A percentile compares a stretch with the other conserved stretches of the same genome.
phyloP scores from a whole-genome alignment of 805 yeast genomes.

The Wickerhamiella allomyrinae region DNA sequence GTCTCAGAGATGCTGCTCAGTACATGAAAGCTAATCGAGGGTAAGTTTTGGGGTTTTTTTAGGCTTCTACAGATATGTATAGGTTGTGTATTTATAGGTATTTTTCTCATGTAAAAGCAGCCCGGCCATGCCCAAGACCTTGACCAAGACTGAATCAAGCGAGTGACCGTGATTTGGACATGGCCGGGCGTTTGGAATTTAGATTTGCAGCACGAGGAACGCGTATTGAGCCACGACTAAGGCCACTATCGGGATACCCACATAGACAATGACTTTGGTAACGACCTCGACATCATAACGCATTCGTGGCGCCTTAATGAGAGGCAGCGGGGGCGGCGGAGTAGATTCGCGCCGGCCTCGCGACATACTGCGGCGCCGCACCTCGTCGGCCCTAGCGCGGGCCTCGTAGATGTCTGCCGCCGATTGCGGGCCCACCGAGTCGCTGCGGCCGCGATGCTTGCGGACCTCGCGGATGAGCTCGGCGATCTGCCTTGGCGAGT shows the following conservation, averaged over 20 bases:
- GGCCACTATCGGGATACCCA: conserved; percentile 48
- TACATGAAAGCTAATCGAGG: no score
- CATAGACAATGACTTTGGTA: conserved; percentile 65
- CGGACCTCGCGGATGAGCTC: conserved; percentile 19
- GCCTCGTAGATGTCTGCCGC: conserved; percentile 30
- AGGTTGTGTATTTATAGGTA: no score
- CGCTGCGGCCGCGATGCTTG: conserved; percentile 21
- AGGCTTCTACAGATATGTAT: no score
- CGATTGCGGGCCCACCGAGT: conserved; percentile 31
- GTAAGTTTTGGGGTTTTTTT: no score
- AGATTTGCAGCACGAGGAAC: no score
- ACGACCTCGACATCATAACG: conserved; percentile 64
- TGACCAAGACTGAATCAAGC: no score
- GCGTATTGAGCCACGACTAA: conserved; percentile 16
- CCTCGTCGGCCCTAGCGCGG: conserved; percentile 13
- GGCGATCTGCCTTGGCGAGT: conserved; percentile 23
- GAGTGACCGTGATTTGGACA: no score
- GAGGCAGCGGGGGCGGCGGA: conserved; percentile 13
- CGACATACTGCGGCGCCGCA: conserved; percentile 17
- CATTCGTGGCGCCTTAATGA: conserved; percentile 23
- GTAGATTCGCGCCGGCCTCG: background rate
- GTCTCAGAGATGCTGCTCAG: no score
- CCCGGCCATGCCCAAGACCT: no score
- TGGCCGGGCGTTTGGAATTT: no score
- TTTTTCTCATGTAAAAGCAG: no score